A percentile compares a stretch with the other conserved stretches of the same genome.
Evolutionary conservation across 768 basidiomycete genomes (phyloP).

Genomic region (Kwoniella sp.): DNA sequence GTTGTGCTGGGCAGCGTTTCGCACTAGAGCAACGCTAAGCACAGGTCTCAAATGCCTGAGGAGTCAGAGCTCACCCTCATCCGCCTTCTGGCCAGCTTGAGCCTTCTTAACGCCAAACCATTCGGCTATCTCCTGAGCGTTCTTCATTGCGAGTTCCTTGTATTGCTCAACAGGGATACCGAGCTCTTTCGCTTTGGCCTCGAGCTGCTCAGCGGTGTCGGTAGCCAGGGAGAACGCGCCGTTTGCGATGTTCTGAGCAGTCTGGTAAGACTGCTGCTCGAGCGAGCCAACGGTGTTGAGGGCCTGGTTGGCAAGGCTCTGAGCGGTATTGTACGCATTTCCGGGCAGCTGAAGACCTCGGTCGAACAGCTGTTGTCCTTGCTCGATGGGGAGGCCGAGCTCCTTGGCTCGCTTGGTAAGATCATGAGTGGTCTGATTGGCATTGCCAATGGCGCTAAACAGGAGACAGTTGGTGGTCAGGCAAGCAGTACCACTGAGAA

Average conservation of each 20-base stretch:
- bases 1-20: no score
- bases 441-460: background rate
- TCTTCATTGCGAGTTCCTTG: conserved; percentile 9
- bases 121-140: conserved; percentile 1
- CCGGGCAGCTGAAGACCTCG: conserved; percentile 3
- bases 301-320: background rate
- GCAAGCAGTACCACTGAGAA: no score
- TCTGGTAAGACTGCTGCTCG: conserved; percentile 6
- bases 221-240: conserved; percentile 10
- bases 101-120: conserved; percentile 17
- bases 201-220: conserved; percentile 15
- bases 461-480: no score
- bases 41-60: no score
- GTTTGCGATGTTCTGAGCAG: conserved; percentile 6
- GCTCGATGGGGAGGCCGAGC: conserved; percentile 9
- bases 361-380: conserved; percentile 8
- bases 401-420: background rate
- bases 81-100: conserved; percentile 11
- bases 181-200: conserved; percentile 23
- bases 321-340: conserved; percentile 1
- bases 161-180: conserved; percentile 32
- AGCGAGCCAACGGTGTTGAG: conserved; percentile 6
- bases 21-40: background rate
- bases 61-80: conserved; percentile 14
- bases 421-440: conserved; percentile 2